Conservation (phyloP, 495 filamentous ascomycete genomes). For the Extremus antarcticus region DNA sequence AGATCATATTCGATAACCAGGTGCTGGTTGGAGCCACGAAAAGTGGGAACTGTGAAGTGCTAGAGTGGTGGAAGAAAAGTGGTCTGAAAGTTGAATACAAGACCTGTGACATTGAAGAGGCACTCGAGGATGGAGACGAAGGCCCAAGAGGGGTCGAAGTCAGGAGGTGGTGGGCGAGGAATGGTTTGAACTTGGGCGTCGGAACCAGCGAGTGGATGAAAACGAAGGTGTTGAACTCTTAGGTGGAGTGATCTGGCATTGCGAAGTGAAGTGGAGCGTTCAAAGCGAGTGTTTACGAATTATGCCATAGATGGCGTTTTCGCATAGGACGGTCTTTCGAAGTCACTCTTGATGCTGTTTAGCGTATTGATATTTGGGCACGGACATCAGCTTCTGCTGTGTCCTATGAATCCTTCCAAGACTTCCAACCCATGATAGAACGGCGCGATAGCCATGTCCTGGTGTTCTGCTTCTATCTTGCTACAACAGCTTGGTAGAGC, state of each 20-base stretch:
- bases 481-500: too few relatives aligned
- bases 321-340: too few relatives aligned
- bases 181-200: constrained; percentile 76
- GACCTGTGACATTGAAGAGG: constrained; percentile 91
- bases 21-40: constrained; percentile 81
- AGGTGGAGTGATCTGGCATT: background rate
- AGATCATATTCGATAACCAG: constrained; percentile 80
- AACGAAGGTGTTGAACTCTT: constrained; percentile 45
- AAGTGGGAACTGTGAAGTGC: constrained; percentile 68
- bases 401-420: too few relatives aligned
- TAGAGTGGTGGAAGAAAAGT: constrained; percentile 84
- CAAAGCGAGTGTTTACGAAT: background rate
- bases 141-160: constrained; percentile 45
- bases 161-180: constrained; percentile 77
- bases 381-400: too few relatives aligned
- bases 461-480: too few relatives aligned
- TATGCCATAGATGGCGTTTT: background rate
- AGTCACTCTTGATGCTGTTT: too few relatives aligned
- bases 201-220: constrained; percentile 93
- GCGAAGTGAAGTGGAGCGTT: background rate
- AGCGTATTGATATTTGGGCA: too few relatives aligned
- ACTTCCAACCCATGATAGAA: too few relatives aligned
- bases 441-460: too few relatives aligned
- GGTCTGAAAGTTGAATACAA: constrained; percentile 78
- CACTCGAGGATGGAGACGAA: constrained; percentile 67